Conservation (phyloP, 768 basidiomycete genomes). For the Agaricus bisporus region DNA sequence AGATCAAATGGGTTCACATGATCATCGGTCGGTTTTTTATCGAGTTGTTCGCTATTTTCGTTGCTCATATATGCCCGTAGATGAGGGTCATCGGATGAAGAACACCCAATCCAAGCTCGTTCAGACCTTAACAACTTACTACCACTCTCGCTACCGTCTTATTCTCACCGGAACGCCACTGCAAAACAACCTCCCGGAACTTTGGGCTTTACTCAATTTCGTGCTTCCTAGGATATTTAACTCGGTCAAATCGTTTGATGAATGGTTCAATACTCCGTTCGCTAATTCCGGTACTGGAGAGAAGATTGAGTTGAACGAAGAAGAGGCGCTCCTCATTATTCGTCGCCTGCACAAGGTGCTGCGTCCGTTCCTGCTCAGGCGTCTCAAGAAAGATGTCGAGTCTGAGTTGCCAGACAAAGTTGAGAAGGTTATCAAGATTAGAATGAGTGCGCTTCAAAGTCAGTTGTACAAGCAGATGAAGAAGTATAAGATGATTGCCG, state of each 20-base stretch:
- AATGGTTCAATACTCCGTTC: slow-evolving; percentile 99
- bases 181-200: slow-evolving; percentile 94
- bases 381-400: slow-evolving; percentile 96
- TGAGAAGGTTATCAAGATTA: slow-evolving; percentile 94
- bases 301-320: slow-evolving; percentile 99
- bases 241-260: slow-evolving; percentile 98
- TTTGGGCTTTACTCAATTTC: slow-evolving; percentile 95
- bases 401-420: slow-evolving; percentile 94
- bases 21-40: slow-evolving; percentile 65
- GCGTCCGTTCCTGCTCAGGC: slow-evolving; percentile 86
- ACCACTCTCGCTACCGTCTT: slow-evolving; percentile 88
- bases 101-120: slow-evolving; percentile 87
- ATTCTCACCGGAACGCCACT: slow-evolving; percentile 95
- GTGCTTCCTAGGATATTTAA: slow-evolving; percentile 95
- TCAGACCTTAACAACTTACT: slow-evolving; percentile 87
- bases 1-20: slow-evolving; percentile 96
- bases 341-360: slow-evolving; percentile 95
- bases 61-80: slow-evolving; percentile 25
- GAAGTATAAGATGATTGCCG: slow-evolving; percentile 95
- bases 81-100: slow-evolving; percentile 98
- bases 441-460: slow-evolving; percentile 88
- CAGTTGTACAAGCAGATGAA: slow-evolving; percentile 97
- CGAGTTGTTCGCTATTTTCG: not conserved
- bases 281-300: slow-evolving; percentile 97
- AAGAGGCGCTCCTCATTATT: slow-evolving; percentile 96